Base-by-base conservation (phyloP, 148 eudicot genomes). In the Rhododendron ferrugineum region DNA sequence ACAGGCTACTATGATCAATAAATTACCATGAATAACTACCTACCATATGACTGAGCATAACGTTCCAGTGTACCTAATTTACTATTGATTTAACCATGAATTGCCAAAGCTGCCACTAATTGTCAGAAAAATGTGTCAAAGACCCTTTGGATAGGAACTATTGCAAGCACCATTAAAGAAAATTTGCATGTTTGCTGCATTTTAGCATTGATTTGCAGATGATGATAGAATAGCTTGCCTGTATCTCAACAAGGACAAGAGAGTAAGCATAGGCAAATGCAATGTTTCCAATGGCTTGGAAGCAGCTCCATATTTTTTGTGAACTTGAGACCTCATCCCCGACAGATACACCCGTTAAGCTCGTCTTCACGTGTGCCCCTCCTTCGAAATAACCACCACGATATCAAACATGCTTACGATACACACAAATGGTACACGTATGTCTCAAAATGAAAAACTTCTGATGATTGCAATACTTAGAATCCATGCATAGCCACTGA, bases 181-280 rank as follows among this genome's bases (percentile, higher is more conserved):
- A 75, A 10, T 14, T 1, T 36, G 52, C 15, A 32, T 23, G 36
- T 28, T 44, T 54, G 47, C 20, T 54, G 47, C 37, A 34, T 82
- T 54, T 9, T 14, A 42, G 32, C 20, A 42, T 42, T 40, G 81
- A 78, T 46, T 11, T 40, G 81, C 56, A 3, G 6, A 46, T 40
- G 32, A 32, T 15, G 6, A 81, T 3, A 36, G 23, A 34, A 8
- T 58, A 32, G 37, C 89, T 86, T 82, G 85, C 95, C 86, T 91
- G 93, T 36, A 90, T 93, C 83, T 93, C 93, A 3, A 89, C 80
- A 11, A 93, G 93, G 83, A 94, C 90, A 78, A 49, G 78, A 11
- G 93, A 87, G 73, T 88, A 94, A 52, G 89, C 89, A 84, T 90
- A 93, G 54, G 94, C 92, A 90, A 93, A 93, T 18, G 94, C 93